Evolutionary conservation across 371 early-diverging fungal genomes (phyloP), one percentile per base, ranked within the genome.

Genomic region (Syncephalastrum racemosum): DNA sequence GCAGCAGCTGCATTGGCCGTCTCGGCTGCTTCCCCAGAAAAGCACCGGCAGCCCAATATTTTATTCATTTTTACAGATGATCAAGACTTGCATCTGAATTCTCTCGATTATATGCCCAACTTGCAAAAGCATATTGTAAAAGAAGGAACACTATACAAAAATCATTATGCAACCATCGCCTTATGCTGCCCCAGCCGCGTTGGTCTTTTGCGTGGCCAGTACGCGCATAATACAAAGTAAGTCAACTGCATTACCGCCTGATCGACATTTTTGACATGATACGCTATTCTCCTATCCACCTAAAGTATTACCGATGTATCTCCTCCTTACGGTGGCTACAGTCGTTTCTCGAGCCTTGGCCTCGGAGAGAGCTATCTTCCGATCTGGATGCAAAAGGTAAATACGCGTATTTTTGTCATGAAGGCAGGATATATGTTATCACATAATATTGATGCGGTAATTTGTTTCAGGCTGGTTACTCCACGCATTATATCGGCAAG

Each of bases 111-210:
- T 59, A 79, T 84, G 79, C 88, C 88, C 1, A 62, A 79, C 52
- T 68, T 86, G n/a, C 76, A 87, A 63, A 86, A 86, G 56, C 68
- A 82, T 40, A 47, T 87, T 22, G 73, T 83, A 3, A 48, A 85
- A 6, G 58, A 84, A 59, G 88, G 88, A 6, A 84, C 88, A 1
- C 44, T 68, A 41, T 83, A 80, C 40, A 68, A 62, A 16, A 84
- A 86, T 54, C 84, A 87, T 51, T 84, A 83, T 63, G 81, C 81
- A 12, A 86, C 86, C 4, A 79, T 79, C 6, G 75, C 87, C 15
- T 69, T 86, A 36, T 87, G 87, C 50, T 87, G 87, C 47, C 87
- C 87, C 3, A 79, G 79, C 55, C 75, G 87, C 20, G 84, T 84
- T 5, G 71, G 80, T 1, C 60, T 86, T 5, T 68, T 81, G 56